A percentile compares a stretch with the other conserved stretches of the same genome.
These are phyloP conservation scores for Cudoniella acicularis DNA, from an alignment of 495 filamentous ascomycete species.

Conservation along the genomic window DNA sequence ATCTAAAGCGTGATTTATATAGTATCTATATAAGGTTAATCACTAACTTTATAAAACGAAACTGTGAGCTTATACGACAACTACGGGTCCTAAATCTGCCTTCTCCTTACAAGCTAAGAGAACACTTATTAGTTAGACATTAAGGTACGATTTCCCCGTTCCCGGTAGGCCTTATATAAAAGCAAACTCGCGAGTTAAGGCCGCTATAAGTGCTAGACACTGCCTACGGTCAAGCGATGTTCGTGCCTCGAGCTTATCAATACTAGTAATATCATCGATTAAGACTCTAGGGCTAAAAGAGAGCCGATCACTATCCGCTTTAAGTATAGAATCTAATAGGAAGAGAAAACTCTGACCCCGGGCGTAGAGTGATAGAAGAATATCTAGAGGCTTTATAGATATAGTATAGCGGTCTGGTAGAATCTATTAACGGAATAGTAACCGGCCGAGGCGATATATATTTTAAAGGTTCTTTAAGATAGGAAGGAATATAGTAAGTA, in stretches of 20 bases:
- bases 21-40: conserved; percentile 17
- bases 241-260: conserved; percentile 10
- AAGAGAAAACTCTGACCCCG: conserved; percentile 8
- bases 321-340: conserved; percentile 8
- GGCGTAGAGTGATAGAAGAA: conserved; percentile 15
- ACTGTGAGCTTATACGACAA: conserved; percentile 24
- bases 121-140: conserved; percentile 18
- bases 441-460: no score
- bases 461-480: no score
- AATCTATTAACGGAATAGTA: conserved; percentile 22
- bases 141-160: conserved; percentile 72
- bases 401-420: conserved; percentile 8
- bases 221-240: conserved; percentile 19
- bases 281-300: background rate
- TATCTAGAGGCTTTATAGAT: background rate
- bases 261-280: background rate
- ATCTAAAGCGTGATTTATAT: conserved; percentile 92
- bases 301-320: background rate
- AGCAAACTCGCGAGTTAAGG: conserved; percentile 64
- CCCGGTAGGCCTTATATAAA: conserved; percentile 89
- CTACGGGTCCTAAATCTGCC: conserved; percentile 17
- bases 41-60: no score
- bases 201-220: conserved; percentile 12
- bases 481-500: no score
- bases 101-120: conserved; percentile 8